Base-by-base conservation (phyloP, 257 asterid genomes). In the Solanum tarijense region DNA sequence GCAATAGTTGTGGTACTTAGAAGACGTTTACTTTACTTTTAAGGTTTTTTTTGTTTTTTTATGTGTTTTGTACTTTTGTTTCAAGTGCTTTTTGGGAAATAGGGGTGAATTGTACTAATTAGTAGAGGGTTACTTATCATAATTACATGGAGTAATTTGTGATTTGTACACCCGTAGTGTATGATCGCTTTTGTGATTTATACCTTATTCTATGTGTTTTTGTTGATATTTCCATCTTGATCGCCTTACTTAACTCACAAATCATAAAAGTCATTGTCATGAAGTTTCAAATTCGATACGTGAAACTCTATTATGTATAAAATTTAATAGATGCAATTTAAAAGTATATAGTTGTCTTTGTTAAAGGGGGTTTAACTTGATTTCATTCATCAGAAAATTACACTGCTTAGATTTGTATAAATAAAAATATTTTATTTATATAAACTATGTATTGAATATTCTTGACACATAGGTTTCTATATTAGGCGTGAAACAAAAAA, bases 1-100 rank as follows among this genome's bases (percentile, higher is more conserved):
- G 89, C 43, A 41, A 38, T 39, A 78, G 18, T 11, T 87, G 89
- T 76, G 88, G 88, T 46, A 43, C 68, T 43, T 86, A 32, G 71
- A 60, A 7, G 21, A 5, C 41, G 10, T 46, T 81, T 46, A 9
- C n/a, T 78, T 25, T 38, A 76, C 13, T 43, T 46, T 4, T 14
- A 43, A 79, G 38, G 21, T 10, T 11, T 36, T 11, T 23, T 23
- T 4, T 5, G 5, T 18, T 1, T 23, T 35, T 75, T 12, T 8
- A 36, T 75, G 25, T 41, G 12, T 76, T n/a, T 39, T 41, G 7
- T 41, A 12, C 58, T 76, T 71, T 9, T 23, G 21, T 38, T 36
- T 74, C 52, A 36, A 74, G 83, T 74, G 55, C 0, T 75, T 11
- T 38, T 75, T 12, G 83, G 11, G 7, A 38, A 5, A 36, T 35